Conservation (phyloP, 1,139 yeast genomes). For the Eremothecium coryli region DNA sequence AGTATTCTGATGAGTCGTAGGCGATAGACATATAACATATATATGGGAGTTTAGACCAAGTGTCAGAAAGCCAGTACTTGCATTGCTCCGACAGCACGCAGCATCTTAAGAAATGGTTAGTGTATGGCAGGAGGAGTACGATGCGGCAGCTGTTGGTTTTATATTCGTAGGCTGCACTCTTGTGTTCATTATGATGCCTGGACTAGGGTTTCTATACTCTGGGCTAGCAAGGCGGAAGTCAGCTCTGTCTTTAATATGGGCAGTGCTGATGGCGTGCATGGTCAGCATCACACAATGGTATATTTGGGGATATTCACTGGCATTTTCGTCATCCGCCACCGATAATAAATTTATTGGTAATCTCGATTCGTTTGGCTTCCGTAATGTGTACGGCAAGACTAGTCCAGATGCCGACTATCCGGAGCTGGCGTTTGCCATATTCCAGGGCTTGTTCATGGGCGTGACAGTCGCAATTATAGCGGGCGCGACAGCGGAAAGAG, state of each 20-base stretch:
- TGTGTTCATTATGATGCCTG: conserved; percentile 91
- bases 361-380: conserved; percentile 70
- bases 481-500: conserved; percentile 94
- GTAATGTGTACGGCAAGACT: conserved; percentile 51
- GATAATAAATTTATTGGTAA: conserved; percentile 81
- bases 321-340: conserved; percentile 62
- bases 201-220: conserved; percentile 84
- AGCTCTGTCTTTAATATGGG: conserved; percentile 84
- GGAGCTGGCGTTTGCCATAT: conserved; percentile 72
- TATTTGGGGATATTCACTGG: conserved; percentile 94
- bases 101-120: conserved; percentile 16
- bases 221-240: conserved; percentile 89
- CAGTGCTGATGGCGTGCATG: conserved; percentile 61
- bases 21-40: no score
- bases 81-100: no score
- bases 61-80: no score
- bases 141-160: conserved; percentile 45
- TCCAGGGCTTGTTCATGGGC: conserved; percentile 85
- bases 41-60: no score
- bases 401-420: conserved; percentile 45
- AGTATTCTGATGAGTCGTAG: no score
- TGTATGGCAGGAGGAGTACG: conserved; percentile 34
- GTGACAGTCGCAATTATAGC: conserved; percentile 86
- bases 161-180: conserved; percentile 51
- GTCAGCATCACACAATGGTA: conserved; percentile 91